phyloP scores from a whole-genome alignment of 1,284 basidiomycete species.

The Mycosarcoma maydis region DNA sequence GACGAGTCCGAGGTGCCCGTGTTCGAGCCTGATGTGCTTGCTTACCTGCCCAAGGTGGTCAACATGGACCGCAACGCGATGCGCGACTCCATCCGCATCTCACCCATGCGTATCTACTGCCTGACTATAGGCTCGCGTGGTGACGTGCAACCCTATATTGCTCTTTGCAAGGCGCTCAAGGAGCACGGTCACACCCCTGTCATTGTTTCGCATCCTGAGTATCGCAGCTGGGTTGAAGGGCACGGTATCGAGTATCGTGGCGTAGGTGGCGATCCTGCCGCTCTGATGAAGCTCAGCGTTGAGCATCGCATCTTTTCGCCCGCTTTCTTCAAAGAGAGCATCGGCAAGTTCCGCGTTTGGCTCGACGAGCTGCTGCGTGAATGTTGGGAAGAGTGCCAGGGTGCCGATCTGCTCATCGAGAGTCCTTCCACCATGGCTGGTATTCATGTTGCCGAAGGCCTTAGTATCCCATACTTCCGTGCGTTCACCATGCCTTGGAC shows the following conservation, averaged over 20 bases:
- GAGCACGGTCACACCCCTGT: slow-evolving; percentile 72
- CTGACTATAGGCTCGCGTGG: slow-evolving; percentile 72
- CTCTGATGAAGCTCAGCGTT: slow-evolving; percentile 59
- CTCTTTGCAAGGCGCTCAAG: slow-evolving; percentile 69
- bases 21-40: slow-evolving; percentile 32
- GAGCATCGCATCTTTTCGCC: slow-evolving; percentile 53
- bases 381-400: slow-evolving; percentile 51
- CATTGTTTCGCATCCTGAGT: slow-evolving; percentile 76
- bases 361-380: slow-evolving; percentile 59
- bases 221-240: slow-evolving; percentile 72
- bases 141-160: slow-evolving; percentile 73
- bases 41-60: slow-evolving; percentile 44
- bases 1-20: slow-evolving; percentile 21
- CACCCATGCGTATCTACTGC: slow-evolving; percentile 54
- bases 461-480: slow-evolving; percentile 60
- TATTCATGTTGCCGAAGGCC: slow-evolving; percentile 60
- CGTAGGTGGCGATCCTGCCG: slow-evolving; percentile 58
- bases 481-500: slow-evolving; percentile 66
- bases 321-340: slow-evolving; percentile 51
- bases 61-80: slow-evolving; percentile 22
- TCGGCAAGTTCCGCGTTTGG: slow-evolving; percentile 60
- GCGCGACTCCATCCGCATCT: slow-evolving; percentile 20
- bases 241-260: slow-evolving; percentile 53
- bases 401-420: slow-evolving; percentile 62
- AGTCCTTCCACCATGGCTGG: slow-evolving; percentile 60